Evolutionary conservation across 768 basidiomycete species (phyloP).

Genomic region (Termitomyces bulborhizus): DNA sequence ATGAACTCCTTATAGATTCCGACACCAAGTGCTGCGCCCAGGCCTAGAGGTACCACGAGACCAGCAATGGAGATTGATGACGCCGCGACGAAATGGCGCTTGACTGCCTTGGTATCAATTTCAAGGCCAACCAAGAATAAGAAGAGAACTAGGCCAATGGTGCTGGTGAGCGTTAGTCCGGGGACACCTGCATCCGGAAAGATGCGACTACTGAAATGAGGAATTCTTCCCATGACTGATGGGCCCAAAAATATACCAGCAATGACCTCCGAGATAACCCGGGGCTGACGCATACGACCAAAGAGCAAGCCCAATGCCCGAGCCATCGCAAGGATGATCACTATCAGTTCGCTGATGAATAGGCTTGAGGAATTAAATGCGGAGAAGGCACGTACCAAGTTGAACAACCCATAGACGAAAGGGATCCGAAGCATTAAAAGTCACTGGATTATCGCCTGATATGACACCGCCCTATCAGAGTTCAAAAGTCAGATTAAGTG

Average conservation of each 20-base stretch:
- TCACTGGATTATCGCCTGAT: conserved; percentile 63
- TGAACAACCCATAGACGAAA: conserved; percentile 74
- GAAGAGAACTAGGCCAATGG: conserved; percentile 73
- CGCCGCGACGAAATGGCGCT: conserved; percentile 53
- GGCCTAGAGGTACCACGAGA: conserved; percentile 69
- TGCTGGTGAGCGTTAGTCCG: conserved; percentile 65
- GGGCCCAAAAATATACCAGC: conserved; percentile 85
- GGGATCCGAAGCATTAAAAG: conserved; percentile 60
- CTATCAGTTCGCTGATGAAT: conserved; percentile 28
- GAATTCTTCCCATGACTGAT: conserved; percentile 74
- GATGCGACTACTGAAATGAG: conserved; percentile 55
- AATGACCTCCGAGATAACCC: conserved; percentile 90
- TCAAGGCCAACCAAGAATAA: conserved; percentile 84
- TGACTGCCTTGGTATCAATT: conserved; percentile 67
- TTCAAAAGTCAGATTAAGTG: background rate
- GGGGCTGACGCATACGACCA: conserved; percentile 71
- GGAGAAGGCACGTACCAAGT: conserved; percentile 40
- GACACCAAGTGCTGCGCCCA: conserved; percentile 71
- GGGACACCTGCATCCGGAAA: conserved; percentile 49
- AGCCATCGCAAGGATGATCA: conserved; percentile 76
- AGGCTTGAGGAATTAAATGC: background rate
- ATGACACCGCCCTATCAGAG: conserved; percentile 66
- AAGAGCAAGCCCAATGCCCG: conserved; percentile 68
- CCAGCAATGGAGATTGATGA: conserved; percentile 59
- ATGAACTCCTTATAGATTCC: conserved; percentile 71